phyloP scores from a whole-genome alignment of 2,329 filamentous ascomycete species.

The Penicillium rolfsii region DNA sequence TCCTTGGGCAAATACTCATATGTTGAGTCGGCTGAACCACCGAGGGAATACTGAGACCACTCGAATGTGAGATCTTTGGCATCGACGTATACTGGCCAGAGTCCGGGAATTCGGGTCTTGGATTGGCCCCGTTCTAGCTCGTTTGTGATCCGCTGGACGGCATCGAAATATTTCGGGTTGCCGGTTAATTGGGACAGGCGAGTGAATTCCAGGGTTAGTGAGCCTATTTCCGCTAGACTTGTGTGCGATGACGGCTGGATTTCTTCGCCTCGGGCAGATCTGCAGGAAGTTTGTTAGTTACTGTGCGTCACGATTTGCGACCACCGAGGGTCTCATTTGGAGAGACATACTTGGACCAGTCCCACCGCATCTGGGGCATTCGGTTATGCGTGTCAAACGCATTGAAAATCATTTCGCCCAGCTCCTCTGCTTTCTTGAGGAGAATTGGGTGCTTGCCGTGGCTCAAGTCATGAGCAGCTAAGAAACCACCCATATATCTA shows the following conservation, averaged over 20 bases:
- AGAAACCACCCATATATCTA: conserved; percentile 82
- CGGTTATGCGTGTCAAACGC: conserved; percentile 91
- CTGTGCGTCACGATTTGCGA: neutral
- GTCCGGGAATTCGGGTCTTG: conserved; percentile 69
- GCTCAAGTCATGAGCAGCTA: conserved; percentile 85
- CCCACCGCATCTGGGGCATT: conserved; percentile 82
- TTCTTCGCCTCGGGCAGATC: conserved; percentile 35
- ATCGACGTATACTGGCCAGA: conserved; percentile 79
- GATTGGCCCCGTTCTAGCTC: conserved; percentile 75
- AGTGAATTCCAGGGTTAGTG: conserved; percentile 87
- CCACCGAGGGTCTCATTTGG: neutral
- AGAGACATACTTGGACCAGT: conserved; percentile 67
- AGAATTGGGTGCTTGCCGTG: conserved; percentile 70
- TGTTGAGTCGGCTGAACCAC: conserved; percentile 53
- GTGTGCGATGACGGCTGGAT: conserved; percentile 59
- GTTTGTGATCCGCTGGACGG: conserved; percentile 80
- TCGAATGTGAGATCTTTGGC: conserved; percentile 41
- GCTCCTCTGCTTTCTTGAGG: conserved; percentile 76
- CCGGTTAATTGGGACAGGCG: conserved; percentile 82
- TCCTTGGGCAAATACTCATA: conserved; percentile 57
- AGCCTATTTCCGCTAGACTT: conserved; percentile 74
- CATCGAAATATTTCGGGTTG: conserved; percentile 84
- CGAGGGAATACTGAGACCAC: conserved; percentile 46
- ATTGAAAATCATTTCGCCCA: conserved; percentile 78
- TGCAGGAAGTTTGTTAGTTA: conserved; percentile 36